Base-by-base conservation (phyloP, 2,329 filamentous ascomycete species). In the Teratosphaeria destructans region DNA sequence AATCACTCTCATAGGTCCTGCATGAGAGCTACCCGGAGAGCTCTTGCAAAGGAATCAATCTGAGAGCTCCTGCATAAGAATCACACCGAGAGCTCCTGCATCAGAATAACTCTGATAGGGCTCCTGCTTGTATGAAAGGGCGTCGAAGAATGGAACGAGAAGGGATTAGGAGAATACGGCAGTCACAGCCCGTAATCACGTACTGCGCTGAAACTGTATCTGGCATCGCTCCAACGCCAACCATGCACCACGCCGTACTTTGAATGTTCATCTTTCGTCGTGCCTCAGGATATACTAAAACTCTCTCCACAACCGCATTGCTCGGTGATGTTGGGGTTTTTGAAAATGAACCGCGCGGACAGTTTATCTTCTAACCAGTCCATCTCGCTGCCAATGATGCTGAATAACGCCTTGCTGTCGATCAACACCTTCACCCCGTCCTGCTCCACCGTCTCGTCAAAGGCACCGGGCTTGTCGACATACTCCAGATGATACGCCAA, bases 331-430 rank as follows among this genome's bases (percentile, higher is more conserved):
- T 99, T 99, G 2, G 94, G 94, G 73, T 99, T 99, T 72, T 85
- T 87, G 77, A 99, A 99, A 56, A 96, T 86, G 74, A 99, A 99
- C 65, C 89, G 82, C 75, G 92, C 84, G 73, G 88, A 95, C 64
- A 99, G 77, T 78, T 95, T 96, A 69, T 97, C 94, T 76, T 97
- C 92, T 11, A 93, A 82, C 92, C 93, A 99, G 72, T 99, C 94
- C 94, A 99, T 99, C 77, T 97, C 93, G 71, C 89, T 96, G 5
- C 94, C 94, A 68, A 99, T 96, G 58, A 99, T 97, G 75, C 93
- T 97, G 73, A 99, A 92, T 56, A 99, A 78, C 52, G 94, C 94
- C 79, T 96, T 97, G 80, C 90, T 95, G 74, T 99, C 94, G 60
- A 99, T 94, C 72, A 97, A 74, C 37, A 99, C 93, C 76, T 89